Evolutionary conservation across 257 asterid genomes (phyloP).

Genomic region (Gardenia jasminoides): DNA sequence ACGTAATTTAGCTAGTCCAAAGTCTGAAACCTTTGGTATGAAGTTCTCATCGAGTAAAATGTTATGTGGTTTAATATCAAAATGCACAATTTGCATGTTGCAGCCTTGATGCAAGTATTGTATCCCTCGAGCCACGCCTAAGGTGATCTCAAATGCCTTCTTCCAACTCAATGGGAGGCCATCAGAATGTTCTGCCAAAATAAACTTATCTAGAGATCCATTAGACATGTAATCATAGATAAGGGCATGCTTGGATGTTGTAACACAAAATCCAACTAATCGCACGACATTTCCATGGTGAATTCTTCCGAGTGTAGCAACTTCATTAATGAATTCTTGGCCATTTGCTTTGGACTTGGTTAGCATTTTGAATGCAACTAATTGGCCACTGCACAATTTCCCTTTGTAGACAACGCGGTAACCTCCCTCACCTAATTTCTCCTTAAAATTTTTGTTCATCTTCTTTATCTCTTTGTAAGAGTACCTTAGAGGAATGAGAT

Average conservation of each 20-base stretch:
- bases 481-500: background rate
- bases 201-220: background rate
- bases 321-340: background rate
- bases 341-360: background rate
- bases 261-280: background rate
- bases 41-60: constrained; percentile 27
- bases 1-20: background rate
- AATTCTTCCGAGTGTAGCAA: background rate
- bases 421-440: constrained; percentile 2
- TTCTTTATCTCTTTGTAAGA: background rate
- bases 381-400: background rate
- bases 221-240: background rate
- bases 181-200: background rate
- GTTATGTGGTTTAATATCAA: constrained; percentile 23
- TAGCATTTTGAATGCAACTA: background rate
- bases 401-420: background rate
- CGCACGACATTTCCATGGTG: background rate
- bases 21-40: background rate
- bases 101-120: background rate
- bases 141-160: background rate
- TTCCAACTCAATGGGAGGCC: background rate
- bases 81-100: background rate
- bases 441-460: background rate
- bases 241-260: background rate
- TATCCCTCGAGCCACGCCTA: background rate